A percentile compares a stretch with the other conserved stretches of the same genome.
Conservation (phyloP, 2,329 filamentous ascomycete genomes). For the Colletotrichum lupini region DNA sequence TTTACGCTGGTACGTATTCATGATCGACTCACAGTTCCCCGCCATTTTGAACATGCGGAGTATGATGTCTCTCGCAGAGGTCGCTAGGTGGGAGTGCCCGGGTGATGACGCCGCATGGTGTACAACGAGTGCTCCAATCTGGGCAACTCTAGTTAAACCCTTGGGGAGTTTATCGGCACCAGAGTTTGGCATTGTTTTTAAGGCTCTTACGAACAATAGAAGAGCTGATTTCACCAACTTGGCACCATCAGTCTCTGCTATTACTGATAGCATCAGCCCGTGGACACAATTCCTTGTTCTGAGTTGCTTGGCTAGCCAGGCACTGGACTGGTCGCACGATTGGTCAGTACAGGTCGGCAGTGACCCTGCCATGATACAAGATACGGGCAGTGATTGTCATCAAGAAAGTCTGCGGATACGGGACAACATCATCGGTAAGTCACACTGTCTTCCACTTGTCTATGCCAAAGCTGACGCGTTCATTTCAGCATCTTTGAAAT, state of each 20-base stretch:
- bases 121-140: background rate
- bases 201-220: background rate
- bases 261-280: background rate
- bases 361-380: too few species aligned
- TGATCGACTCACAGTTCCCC: constrained; percentile 20
- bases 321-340: constrained; percentile 18
- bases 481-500: background rate
- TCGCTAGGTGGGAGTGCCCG: constrained; percentile 10
- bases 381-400: background rate
- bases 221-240: background rate
- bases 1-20: constrained; percentile 24
- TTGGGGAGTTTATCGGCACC: too few species aligned
- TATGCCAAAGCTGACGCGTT: background rate
- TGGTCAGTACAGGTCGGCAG: background rate
- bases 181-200: background rate
- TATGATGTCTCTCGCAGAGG: constrained; percentile 11
- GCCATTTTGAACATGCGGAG: constrained; percentile 14
- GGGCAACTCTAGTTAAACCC: background rate
- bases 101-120: constrained; percentile 2
- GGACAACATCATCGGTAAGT: background rate
- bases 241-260: too few species aligned
- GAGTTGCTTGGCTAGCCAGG: constrained; percentile 5
- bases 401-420: background rate
- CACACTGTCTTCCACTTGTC: background rate
- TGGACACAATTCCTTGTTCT: constrained; percentile 12